Conservation (phyloP, 495 filamentous ascomycete species). For the Aspergillus homomorphus region DNA sequence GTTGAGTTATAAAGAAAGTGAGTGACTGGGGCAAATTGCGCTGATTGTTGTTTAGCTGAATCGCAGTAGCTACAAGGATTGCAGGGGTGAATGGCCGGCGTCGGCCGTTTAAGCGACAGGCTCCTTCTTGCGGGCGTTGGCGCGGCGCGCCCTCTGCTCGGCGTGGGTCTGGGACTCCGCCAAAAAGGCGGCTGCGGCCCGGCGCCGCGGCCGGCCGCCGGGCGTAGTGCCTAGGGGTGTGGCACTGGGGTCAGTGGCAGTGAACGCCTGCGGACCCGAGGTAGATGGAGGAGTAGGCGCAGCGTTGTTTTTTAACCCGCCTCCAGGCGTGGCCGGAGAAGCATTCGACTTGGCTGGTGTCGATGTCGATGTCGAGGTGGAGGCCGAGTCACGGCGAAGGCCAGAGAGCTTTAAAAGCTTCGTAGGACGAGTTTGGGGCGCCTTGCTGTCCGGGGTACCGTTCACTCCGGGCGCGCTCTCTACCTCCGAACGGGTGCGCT, state of each 20-base stretch:
- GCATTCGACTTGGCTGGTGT: neutral
- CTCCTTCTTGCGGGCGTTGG: slow-evolving; percentile 19
- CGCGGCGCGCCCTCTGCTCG: slow-evolving; percentile 20
- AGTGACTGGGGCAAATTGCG: too few relatives aligned
- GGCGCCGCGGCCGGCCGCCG: slow-evolving; percentile 21
- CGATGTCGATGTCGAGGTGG: neutral
- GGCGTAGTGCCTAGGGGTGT: slow-evolving; percentile 8
- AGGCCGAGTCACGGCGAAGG: neutral
- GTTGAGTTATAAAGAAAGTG: too few relatives aligned
- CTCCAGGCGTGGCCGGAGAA: neutral
- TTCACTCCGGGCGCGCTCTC: slow-evolving; percentile 7
- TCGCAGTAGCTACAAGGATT: neutral
- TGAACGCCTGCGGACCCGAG: neutral
- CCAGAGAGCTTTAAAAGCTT: slow-evolving; percentile 10
- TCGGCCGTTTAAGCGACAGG: neutral
- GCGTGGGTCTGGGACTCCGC: slow-evolving; percentile 20
- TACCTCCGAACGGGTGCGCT: slow-evolving; percentile 18
- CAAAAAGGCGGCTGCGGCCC: slow-evolving; percentile 22
- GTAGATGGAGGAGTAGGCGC: neutral
- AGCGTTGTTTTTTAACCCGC: neutral
- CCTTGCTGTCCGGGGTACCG: neutral
- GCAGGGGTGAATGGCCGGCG: slow-evolving; percentile 2
- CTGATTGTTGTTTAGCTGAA: too few relatives aligned
- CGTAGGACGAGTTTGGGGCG: neutral
- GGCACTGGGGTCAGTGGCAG: slow-evolving; percentile 4